A percentile compares a stretch with the other conserved stretches of the same genome.
Evolutionary conservation across 352 stramenopile species (phyloP).

Genomic region (Hyaloperonospora arabidopsidis): DNA sequence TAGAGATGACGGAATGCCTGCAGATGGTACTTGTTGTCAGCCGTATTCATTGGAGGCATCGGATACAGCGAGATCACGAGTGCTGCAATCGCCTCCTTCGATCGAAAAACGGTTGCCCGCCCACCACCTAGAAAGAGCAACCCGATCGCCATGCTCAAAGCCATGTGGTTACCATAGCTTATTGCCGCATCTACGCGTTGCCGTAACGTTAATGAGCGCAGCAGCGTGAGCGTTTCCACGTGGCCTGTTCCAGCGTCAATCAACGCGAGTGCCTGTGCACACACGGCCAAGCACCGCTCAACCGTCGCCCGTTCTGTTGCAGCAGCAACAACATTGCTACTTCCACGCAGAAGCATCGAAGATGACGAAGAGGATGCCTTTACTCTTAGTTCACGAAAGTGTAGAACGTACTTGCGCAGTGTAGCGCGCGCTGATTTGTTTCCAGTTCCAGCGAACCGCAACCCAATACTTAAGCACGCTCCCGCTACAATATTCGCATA

Average conservation of each 20-base stretch:
- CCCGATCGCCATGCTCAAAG: conserved; percentile 89
- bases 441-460: conserved; percentile 91
- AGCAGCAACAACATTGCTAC: conserved; percentile 44
- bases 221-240: conserved; percentile 87
- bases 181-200: conserved; percentile 77
- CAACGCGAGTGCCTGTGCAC: conserved; percentile 88
- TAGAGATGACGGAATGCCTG: conserved; percentile 89
- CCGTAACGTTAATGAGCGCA: conserved; percentile 81
- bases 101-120: conserved; percentile 86
- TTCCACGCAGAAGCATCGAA: conserved; percentile 21
- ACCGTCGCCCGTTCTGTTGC: conserved; percentile 82
- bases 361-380: conserved; percentile 32
- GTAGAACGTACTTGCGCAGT: conserved; percentile 52
- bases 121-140: conserved; percentile 95
- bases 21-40: conserved; percentile 91
- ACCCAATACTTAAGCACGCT: conserved; percentile 91
- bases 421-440: conserved; percentile 45
- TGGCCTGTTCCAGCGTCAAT: conserved; percentile 95
- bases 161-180: conserved; percentile 95
- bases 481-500: conserved; percentile 92
- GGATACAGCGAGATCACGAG: conserved; percentile 93
- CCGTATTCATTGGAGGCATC: conserved; percentile 86
- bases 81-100: conserved; percentile 87
- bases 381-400: conserved; percentile 69
- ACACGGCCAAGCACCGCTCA: conserved; percentile 89